Conservation (phyloP, 2,329 filamentous ascomycete genomes). For the Pseudocercospora macadamiae region DNA sequence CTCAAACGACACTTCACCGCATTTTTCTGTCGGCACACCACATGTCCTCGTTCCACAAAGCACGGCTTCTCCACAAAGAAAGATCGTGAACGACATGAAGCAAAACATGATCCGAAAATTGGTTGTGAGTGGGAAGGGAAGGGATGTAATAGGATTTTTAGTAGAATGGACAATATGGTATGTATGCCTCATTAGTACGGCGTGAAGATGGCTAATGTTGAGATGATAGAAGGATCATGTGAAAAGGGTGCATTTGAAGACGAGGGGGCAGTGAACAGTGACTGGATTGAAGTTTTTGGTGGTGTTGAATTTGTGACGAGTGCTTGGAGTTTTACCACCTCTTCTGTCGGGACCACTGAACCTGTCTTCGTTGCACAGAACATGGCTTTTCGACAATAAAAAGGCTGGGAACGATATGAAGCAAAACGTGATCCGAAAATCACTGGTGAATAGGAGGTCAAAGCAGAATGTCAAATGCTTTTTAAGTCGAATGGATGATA, state of each 20-base stretch:
- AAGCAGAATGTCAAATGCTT: background rate
- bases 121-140: background rate
- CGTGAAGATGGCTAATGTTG: background rate
- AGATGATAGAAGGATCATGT: background rate
- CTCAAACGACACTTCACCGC: background rate
- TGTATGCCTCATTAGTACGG: background rate
- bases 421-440: background rate
- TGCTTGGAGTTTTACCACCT: no score
- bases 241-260: background rate
- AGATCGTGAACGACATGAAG: background rate
- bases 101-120: background rate
- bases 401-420: background rate
- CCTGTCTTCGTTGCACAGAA: background rate
- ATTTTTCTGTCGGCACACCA: background rate
- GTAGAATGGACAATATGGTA: background rate
- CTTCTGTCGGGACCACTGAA: background rate
- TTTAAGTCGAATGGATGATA: background rate
- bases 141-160: background rate
- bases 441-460: background rate
- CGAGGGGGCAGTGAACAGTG: no score
- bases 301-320: no score
- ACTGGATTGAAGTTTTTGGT: no score
- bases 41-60: background rate
- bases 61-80: background rate
- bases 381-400: background rate